These are phyloP conservation scores for Picea glauca DNA, from an alignment of 75 land plant genomes.

Conservation along the genomic window DNA sequence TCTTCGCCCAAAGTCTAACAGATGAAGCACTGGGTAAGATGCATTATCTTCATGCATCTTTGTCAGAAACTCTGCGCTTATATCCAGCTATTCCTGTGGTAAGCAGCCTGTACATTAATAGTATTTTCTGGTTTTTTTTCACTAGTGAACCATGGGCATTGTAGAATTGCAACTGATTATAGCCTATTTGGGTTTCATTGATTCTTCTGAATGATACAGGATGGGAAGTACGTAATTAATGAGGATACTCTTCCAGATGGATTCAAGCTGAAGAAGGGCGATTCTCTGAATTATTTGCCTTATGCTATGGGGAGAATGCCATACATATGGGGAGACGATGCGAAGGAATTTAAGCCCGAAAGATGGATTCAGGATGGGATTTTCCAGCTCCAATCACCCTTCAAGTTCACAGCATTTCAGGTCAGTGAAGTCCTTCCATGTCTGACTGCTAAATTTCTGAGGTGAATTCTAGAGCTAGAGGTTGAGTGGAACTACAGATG, in stretches of 20 bases:
- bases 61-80: conserved; percentile 14
- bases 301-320: conserved; percentile 60
- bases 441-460: too few relatives aligned
- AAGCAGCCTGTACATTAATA: not conserved
- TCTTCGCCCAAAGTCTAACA: conserved; percentile 25
- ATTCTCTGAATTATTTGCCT: conserved; percentile 30
- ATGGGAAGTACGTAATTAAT: not conserved
- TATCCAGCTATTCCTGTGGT: conserved; percentile 22
- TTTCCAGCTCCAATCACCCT: conserved; percentile 40
- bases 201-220: not conserved
- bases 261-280: conserved; percentile 36
- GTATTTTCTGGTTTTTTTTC: not conserved
- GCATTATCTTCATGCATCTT: conserved; percentile 17
- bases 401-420: conserved; percentile 70
- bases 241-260: conserved; percentile 70
- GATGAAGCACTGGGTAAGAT: conserved; percentile 14
- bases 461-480: too few relatives aligned
- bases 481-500: too few relatives aligned
- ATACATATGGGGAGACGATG: conserved; percentile 49
- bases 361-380: conserved; percentile 57
- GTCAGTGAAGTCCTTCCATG: not conserved
- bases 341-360: conserved; percentile 54
- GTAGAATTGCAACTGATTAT: not conserved
- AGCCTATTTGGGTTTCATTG: not conserved
- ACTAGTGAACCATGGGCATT: not conserved